phyloP scores from a whole-genome alignment of 179 eudicot genomes.

The Silene vulgaris region DNA sequence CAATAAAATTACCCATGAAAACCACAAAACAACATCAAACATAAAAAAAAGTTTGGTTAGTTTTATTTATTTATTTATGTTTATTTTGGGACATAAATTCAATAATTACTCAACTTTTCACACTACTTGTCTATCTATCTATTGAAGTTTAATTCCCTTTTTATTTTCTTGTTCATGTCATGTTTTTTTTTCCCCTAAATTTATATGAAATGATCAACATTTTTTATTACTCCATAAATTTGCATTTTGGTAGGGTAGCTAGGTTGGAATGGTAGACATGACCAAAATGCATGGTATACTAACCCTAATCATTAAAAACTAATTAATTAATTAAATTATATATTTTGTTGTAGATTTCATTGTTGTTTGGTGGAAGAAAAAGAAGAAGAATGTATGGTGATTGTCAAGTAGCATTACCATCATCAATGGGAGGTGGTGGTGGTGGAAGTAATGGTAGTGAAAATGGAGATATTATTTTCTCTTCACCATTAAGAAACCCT shows the following conservation, averaged over 20 bases:
- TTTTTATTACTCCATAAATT: not conserved
- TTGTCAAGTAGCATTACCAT: constrained; percentile 68
- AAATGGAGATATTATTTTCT: constrained; percentile 44
- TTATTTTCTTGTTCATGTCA: not conserved
- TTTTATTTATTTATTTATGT: constrained; percentile 4
- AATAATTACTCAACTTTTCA: constrained; percentile 15
- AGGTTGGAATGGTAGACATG: constrained; percentile 8
- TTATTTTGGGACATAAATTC: not conserved
- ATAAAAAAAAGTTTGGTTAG: constrained; percentile 11
- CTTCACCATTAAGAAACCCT: constrained; percentile 61
- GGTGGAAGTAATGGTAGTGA: constrained; percentile 43
- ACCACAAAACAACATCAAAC: not conserved
- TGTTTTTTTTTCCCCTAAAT: constrained; percentile 1
- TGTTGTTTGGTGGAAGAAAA: not conserved
- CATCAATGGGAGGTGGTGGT: constrained; percentile 34
- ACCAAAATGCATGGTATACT: constrained; percentile 10
- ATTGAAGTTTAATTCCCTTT: not conserved
- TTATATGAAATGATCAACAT: not conserved
- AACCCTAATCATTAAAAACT: constrained; percentile 21
- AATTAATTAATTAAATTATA: not conserved
- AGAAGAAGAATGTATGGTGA: constrained; percentile 71
- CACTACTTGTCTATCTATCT: not conserved
- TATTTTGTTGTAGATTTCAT: not conserved
- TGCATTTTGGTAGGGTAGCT: constrained; percentile 17
- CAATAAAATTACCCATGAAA: constrained; percentile 6